phyloP scores from a whole-genome alignment of 1,284 basidiomycete genomes.

The Xerocomus amazonicus region DNA sequence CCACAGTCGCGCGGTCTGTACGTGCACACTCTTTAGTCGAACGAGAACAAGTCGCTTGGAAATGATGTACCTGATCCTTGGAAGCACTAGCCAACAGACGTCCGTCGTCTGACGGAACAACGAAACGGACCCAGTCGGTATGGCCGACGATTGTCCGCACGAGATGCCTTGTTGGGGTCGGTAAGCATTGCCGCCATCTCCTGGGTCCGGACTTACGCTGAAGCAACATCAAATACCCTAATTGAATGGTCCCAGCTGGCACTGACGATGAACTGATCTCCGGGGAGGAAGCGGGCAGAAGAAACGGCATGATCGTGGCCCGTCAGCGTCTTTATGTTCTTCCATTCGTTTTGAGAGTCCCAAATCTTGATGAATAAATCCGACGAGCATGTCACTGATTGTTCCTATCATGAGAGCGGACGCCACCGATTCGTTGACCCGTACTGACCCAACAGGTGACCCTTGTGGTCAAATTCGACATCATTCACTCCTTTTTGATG shows the following conservation, averaged over 20 bases:
- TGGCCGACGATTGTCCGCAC: constrained; percentile 58
- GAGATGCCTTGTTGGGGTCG: constrained; percentile 44
- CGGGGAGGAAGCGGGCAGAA: constrained; percentile 78
- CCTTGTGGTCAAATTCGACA: constrained; percentile 85
- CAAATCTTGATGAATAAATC: constrained; percentile 91
- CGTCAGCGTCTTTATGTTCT: constrained; percentile 81
- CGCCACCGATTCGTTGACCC: neutral
- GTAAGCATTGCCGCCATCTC: constrained; percentile 10
- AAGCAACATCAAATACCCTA: constrained; percentile 81
- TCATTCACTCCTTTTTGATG: constrained; percentile 89
- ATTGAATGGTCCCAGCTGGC: constrained; percentile 87
- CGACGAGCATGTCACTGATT: constrained; percentile 79
- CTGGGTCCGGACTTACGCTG: constrained; percentile 61
- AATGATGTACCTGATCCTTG: constrained; percentile 70
- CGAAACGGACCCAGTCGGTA: constrained; percentile 61
- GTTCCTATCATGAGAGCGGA: constrained; percentile 2
- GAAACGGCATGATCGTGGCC: constrained; percentile 93
- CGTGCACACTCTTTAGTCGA: constrained; percentile 4
- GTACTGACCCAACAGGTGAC: constrained; percentile 71
- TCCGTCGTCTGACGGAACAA: constrained; percentile 73
- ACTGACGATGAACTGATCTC: constrained; percentile 79
- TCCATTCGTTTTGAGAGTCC: constrained; percentile 88
- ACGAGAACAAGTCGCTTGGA: constrained; percentile 3
- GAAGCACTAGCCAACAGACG: constrained; percentile 74
- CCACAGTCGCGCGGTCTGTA: constrained; percentile 79